phyloP scores from a whole-genome alignment of 2,329 filamentous ascomycete genomes.

The Pseudogymnoascus sp. region DNA sequence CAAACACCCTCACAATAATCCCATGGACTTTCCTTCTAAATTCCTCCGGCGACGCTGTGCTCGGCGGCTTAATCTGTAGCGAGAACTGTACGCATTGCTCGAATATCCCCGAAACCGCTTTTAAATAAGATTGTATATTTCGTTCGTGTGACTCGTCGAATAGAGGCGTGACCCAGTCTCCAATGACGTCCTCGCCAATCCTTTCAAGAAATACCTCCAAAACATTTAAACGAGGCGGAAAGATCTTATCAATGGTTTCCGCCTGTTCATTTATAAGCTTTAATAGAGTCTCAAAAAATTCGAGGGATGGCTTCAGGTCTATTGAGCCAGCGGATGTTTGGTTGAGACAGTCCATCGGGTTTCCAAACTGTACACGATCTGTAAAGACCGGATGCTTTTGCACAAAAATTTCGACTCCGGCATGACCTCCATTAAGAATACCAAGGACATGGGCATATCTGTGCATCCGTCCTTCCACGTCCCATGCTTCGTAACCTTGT shows the following conservation, averaged over 20 bases:
- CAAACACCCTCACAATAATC: conserved; percentile 68
- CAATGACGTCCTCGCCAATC: conserved; percentile 70
- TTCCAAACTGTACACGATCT: conserved; percentile 63
- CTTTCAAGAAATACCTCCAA: conserved; percentile 76
- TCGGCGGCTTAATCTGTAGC: conserved; percentile 60
- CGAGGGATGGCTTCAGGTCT: conserved; percentile 69
- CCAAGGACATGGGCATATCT: conserved; percentile 83
- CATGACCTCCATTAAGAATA: conserved; percentile 70
- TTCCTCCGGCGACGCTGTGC: conserved; percentile 48
- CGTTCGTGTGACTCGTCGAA: conserved; percentile 81
- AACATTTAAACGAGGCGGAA: conserved; percentile 62
- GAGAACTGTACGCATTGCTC: conserved; percentile 77
- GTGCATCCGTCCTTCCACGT: conserved; percentile 82
- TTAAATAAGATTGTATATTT: conserved; percentile 71
- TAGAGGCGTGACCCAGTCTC: conserved; percentile 79
- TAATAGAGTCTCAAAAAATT: conserved; percentile 71
- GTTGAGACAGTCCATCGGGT: conserved; percentile 75
- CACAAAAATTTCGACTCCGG: conserved; percentile 77
- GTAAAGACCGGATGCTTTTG: conserved; percentile 81
- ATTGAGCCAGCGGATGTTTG: conserved; percentile 58
- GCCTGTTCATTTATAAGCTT: conserved; percentile 77
- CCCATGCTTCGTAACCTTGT: conserved; percentile 81
- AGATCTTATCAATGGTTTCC: conserved; percentile 72
- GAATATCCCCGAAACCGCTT: conserved; percentile 79
- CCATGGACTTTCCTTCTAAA: conserved; percentile 59